Evolutionary conservation across 768 basidiomycete genomes (phyloP), one percentile per base, ranked within the genome.

Genomic region (Rhodotorula toruloides): DNA sequence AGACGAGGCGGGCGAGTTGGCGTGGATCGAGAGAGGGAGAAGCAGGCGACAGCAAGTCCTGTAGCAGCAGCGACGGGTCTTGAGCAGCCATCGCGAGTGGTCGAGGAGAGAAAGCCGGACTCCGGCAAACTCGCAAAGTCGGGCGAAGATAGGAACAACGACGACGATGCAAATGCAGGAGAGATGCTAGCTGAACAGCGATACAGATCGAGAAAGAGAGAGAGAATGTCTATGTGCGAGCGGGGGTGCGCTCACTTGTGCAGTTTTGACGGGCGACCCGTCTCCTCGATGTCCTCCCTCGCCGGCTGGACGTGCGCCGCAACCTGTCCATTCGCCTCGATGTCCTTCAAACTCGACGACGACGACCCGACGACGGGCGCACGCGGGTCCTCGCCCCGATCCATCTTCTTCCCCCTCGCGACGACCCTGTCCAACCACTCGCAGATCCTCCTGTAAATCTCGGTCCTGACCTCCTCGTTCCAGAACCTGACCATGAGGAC

Each of bases 401-500:
- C n/a, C 8, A 40, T 37, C 19, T 10, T 34, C 34, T 36, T 27
- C 9, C 37, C 37, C 25, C 53, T 11, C 36, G 32, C 53, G 37
- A 54, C 43, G 50, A 67, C 2, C 29, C 39, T 21, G 21, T 61
- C 63, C 31, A 61, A 50, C 68, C 68, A 69, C 22, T 31, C 55
- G 27, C 39, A 55, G 27, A 69, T 58, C 17, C 50, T 32, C 13
- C 52, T 29, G 44, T 61, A 64, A 32, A 69, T 58, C 13, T 12
- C 4, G 2, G 46, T 29, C 22, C 63, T 32, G 3, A 65, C 63
- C 3, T 65, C 50, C 43, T 67, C 65, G 58, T 67, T 67, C 70
- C 70, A 71, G 39, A 66, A 67, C 12, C 59, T 40, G 10, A 67
- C 52, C 61, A 67, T 71, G 12, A 71, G 50, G 27, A 67, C 49